Base-by-base conservation (phyloP, 2,329 filamentous ascomycete genomes). In the Elsinoe ampelina region DNA sequence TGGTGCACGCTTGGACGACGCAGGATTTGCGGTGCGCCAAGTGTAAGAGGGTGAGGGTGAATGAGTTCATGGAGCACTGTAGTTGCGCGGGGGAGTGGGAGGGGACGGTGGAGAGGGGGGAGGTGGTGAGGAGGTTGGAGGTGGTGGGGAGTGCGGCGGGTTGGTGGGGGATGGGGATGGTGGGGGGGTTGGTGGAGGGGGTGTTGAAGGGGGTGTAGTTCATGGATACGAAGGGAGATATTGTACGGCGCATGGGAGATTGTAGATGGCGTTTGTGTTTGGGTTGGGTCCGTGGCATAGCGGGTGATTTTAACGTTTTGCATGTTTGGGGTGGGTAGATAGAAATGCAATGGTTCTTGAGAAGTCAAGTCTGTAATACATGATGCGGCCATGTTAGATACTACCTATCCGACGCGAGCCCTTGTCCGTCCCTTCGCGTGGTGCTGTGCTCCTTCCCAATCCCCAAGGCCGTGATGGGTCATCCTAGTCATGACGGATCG, bases 11-110 rank as follows among this genome's bases (percentile, higher is more conserved):
- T 64, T 98, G 95, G 91, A 79, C 83, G 61, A 88, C 85, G 34
- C 92, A 97, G 73, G 93, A 98, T 70, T 72, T 97, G 58, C 89
- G 89, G 72, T 98, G 93, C 69, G 82, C 80, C 32, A 89, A 89
- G 63, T 84, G 81, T 64, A 71, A 70, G 41, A 65, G 73, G 3
- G 71, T 95, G 38, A 77, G 89, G 67, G 78, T 88, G 39, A 97
- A 95, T 68, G 92, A 96, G 66, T 95, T 97, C 65, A 90, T 93
- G 84, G 92, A 96, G 70, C 91, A 97, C 71, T 98, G 95, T 72
- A 86, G 85, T 10, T 98, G 93, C 75, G 89, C 88, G 60, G 93
- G 93, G 2, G 80, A 81, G 58, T 98, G 93, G 93, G 79, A 78
- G 15, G 82, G 82, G 62, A 88, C 83, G 17, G 77, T 91, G 59